These are phyloP conservation scores for Dioszegia aurantiaca DNA, from an alignment of 768 basidiomycete genomes.

Conservation along the genomic window DNA sequence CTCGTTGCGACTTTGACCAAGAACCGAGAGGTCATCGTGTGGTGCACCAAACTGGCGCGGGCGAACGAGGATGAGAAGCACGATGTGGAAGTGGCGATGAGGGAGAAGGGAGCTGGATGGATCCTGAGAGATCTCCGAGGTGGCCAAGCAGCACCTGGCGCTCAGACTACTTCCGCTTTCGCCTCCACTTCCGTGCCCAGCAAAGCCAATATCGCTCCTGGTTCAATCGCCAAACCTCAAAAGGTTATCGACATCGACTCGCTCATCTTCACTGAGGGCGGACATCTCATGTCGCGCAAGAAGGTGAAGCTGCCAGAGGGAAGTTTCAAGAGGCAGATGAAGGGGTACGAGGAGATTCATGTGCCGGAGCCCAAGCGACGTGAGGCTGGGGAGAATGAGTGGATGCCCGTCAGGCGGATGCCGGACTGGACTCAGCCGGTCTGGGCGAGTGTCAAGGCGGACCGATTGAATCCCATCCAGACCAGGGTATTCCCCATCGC, in stretches of 20 bases:
- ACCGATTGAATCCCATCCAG: conserved; percentile 82
- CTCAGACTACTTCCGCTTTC: conserved; percentile 55
- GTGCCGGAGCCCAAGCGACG: conserved; percentile 88
- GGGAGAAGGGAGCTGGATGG: conserved; percentile 95
- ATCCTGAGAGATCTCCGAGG: conserved; percentile 84
- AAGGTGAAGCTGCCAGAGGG: conserved; percentile 97
- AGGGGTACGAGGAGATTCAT: conserved; percentile 97
- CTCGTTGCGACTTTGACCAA: conserved; percentile 85
- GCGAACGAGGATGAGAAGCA: conserved; percentile 82
- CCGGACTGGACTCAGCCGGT: conserved; percentile 85
- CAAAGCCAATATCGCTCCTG: conserved; percentile 81
- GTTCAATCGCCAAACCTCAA: conserved; percentile 78
- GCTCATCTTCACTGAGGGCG: conserved; percentile 95
- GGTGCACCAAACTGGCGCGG: conserved; percentile 95
- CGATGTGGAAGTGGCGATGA: conserved; percentile 95
- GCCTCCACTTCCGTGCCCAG: conserved; percentile 62
- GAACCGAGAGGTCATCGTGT: conserved; percentile 92
- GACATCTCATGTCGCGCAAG: conserved; percentile 97
- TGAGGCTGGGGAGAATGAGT: conserved; percentile 58
- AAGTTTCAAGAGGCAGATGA: conserved; percentile 92
- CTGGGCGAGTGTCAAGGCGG: conserved; percentile 65
- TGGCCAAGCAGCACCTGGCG: conserved; percentile 65
- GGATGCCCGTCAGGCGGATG: conserved; percentile 66
- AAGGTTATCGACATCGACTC: conserved; percentile 80
- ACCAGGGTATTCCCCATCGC: conserved; percentile 89